phyloP scores from a whole-genome alignment of 2,329 filamentous ascomycete genomes.

The Boeremia lycopersici region DNA sequence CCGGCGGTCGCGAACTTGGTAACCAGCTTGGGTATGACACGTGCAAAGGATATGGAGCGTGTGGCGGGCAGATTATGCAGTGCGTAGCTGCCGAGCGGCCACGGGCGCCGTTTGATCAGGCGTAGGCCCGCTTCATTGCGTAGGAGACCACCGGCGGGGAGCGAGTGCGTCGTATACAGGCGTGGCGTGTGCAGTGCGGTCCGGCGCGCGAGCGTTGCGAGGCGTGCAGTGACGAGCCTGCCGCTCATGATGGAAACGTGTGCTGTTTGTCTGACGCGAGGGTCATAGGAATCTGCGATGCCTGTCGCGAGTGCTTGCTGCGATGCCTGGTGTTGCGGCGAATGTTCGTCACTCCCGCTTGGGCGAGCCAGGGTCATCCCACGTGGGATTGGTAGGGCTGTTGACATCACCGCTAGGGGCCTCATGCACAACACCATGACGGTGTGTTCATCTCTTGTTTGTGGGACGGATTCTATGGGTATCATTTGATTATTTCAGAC shows the following conservation, averaged over 20 bases:
- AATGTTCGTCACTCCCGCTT: constrained; percentile 17
- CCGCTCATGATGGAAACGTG: constrained; percentile 63
- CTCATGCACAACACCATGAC: too few relatives aligned
- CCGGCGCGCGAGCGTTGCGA: constrained; percentile 70
- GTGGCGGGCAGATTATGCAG: constrained; percentile 79
- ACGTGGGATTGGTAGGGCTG: constrained; percentile 7
- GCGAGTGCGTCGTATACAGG: constrained; percentile 48
- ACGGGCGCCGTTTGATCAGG: constrained; percentile 62
- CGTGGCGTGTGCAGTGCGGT: constrained; percentile 65
- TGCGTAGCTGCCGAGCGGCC: constrained; percentile 76
- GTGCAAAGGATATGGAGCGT: constrained; percentile 69
- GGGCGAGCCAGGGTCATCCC: constrained; percentile 3
- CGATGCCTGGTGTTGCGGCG: constrained; percentile 8
- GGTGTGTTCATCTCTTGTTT: background rate
- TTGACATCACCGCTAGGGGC: constrained; percentile 14
- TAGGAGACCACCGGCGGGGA: constrained; percentile 47
- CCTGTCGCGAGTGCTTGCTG: constrained; percentile 5
- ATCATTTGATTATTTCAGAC: constrained; percentile 48
- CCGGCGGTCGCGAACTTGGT: constrained; percentile 87
- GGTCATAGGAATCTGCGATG: constrained; percentile 26
- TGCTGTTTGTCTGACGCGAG: constrained; percentile 12
- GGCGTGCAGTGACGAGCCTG: constrained; percentile 76
- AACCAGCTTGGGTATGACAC: constrained; percentile 81
- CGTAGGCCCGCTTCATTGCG: constrained; percentile 45
- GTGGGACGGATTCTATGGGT: background rate